phyloP scores from a whole-genome alignment of 371 early-diverging fungal species.

The Saksenaea vasiformis region DNA sequence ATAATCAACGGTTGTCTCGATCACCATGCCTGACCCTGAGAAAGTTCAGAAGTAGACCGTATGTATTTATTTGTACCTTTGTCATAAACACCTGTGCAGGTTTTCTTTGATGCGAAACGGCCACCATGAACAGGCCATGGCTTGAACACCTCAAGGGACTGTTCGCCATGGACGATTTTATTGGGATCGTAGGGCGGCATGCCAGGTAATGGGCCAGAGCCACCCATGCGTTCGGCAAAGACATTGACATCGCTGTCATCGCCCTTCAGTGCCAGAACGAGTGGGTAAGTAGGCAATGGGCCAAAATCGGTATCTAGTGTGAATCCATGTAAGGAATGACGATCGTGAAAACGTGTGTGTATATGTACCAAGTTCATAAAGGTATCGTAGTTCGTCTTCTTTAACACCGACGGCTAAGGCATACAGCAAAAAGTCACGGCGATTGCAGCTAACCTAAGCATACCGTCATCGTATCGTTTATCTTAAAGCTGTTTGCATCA shows the following conservation, averaged over 20 bases:
- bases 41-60: neutral
- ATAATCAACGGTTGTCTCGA: constrained; percentile 58
- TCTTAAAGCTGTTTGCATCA: neutral
- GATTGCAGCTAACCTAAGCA: constrained; percentile 52
- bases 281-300: constrained; percentile 75
- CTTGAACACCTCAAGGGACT: constrained; percentile 58
- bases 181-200: constrained; percentile 73
- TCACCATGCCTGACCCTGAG: constrained; percentile 58
- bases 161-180: constrained; percentile 78
- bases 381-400: constrained; percentile 58
- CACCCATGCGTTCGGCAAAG: constrained; percentile 51
- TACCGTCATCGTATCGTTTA: neutral
- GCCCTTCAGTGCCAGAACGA: constrained; percentile 67
- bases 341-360: neutral
- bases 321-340: neutral
- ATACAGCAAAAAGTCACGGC: constrained; percentile 68
- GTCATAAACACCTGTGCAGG: constrained; percentile 60
- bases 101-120: constrained; percentile 53
- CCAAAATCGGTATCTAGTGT: constrained; percentile 58
- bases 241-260: constrained; percentile 62
- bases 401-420: constrained; percentile 65
- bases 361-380: constrained; percentile 69
- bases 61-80: constrained; percentile 43
- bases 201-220: constrained; percentile 52
- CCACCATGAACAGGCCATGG: constrained; percentile 66